Percentiles rank a stretch among this genome's conserved stretches.
Evolutionary conservation across 306 rosid species (phyloP).

Genomic region (Senna tora): DNA sequence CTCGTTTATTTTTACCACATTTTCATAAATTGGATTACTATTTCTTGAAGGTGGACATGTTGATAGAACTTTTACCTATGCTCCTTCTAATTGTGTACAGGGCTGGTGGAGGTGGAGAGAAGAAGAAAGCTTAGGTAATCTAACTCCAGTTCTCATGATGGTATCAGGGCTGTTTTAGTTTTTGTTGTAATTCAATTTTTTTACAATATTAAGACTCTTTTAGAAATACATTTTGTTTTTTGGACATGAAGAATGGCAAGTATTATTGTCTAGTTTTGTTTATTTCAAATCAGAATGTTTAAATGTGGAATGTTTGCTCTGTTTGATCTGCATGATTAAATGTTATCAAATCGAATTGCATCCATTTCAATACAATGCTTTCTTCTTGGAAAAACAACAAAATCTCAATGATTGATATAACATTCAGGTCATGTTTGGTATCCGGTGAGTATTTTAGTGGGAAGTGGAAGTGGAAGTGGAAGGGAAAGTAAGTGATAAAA

Average conservation of each 20-base stretch:
- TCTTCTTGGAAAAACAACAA: background rate
- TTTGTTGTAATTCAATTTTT: constrained; percentile 6
- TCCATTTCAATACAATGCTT: background rate
- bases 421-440: too few species aligned
- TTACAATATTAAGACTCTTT: background rate
- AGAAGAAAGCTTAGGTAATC: constrained; percentile 53
- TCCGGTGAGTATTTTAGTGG: too few species aligned
- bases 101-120: constrained; percentile 86
- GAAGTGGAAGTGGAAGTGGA: too few species aligned
- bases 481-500: too few species aligned
- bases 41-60: background rate
- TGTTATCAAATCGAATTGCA: background rate
- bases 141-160: constrained; percentile 1
- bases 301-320: background rate
- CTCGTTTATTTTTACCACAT: background rate
- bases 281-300: background rate
- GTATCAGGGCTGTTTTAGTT: constrained; percentile 5
- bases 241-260: constrained; percentile 27
- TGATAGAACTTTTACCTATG: background rate
- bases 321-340: background rate
- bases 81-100: constrained; percentile 44
- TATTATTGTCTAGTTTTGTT: constrained; percentile 10
- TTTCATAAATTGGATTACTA: background rate
- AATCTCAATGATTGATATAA: too few species aligned
- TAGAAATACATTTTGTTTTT: constrained; percentile 26